Evolutionary conservation across 1,284 basidiomycete species (phyloP).

Genomic region (Cystobasidium pallidum): DNA sequence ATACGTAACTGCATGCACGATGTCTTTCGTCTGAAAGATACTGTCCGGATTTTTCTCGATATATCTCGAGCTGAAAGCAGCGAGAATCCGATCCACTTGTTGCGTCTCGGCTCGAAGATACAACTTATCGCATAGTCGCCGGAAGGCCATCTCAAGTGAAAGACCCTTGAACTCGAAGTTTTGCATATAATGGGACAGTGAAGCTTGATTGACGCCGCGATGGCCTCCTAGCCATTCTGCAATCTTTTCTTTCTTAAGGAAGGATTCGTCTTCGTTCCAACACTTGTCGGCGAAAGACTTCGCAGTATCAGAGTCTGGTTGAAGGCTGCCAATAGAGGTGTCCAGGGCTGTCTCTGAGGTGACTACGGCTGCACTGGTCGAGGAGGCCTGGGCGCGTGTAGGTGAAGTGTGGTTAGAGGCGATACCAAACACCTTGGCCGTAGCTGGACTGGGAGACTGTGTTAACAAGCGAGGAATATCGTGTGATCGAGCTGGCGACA

Average conservation of each 20-base stretch:
- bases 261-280: constrained; percentile 83
- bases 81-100: constrained; percentile 94
- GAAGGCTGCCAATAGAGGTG: constrained; percentile 8
- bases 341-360: not conserved
- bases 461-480: constrained; percentile 25
- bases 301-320: constrained; percentile 60
- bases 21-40: constrained; percentile 70
- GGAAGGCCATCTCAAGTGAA: constrained; percentile 85
- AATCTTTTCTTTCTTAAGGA: constrained; percentile 84
- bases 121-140: constrained; percentile 84
- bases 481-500: constrained; percentile 1
- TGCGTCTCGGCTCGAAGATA: constrained; percentile 95
- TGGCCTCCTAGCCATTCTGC: constrained; percentile 91
- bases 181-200: constrained; percentile 79
- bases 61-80: constrained; percentile 84
- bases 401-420: not conserved
- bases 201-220: constrained; percentile 78
- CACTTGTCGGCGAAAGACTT: constrained; percentile 75
- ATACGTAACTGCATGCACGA: constrained; percentile 90
- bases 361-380: not conserved
- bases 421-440: not conserved
- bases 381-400: not conserved
- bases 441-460: constrained; percentile 36
- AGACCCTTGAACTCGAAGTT: constrained; percentile 84
- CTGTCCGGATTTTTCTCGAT: constrained; percentile 84